These are phyloP conservation scores for Penicillium psychrosexuale DNA, from an alignment of 2,329 filamentous ascomycete species.

Conservation along the genomic window DNA sequence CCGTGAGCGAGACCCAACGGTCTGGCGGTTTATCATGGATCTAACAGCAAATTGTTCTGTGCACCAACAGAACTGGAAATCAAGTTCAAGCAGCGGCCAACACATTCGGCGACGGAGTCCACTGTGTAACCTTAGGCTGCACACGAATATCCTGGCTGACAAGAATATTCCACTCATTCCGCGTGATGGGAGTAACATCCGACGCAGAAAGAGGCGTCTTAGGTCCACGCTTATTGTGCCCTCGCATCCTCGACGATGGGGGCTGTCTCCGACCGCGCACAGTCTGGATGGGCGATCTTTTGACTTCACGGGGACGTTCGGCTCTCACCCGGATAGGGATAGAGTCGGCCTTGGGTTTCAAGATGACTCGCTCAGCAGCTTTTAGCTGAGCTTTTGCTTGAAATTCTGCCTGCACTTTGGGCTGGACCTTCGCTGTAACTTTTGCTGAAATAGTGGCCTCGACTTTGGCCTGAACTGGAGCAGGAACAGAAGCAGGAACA, in stretches of 20 bases:
- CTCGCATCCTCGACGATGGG: slow-evolving; percentile 18
- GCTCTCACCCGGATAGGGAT: neutral
- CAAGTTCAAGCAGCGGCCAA: slow-evolving; percentile 27
- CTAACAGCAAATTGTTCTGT: neutral
- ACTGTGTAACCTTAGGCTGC: slow-evolving; percentile 37
- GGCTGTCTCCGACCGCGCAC: slow-evolving; percentile 24
- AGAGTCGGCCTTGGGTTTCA: slow-evolving; percentile 4
- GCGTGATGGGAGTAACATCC: slow-evolving; percentile 44
- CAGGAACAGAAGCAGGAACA: too few relatives aligned
- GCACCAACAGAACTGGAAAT: neutral
- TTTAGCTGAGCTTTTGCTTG: neutral
- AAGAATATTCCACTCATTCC: slow-evolving; percentile 44
- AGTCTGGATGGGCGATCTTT: slow-evolving; percentile 20
- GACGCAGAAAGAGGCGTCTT: slow-evolving; percentile 43
- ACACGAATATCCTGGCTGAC: slow-evolving; percentile 31
- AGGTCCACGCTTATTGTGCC: slow-evolving; percentile 27
- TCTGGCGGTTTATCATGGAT: neutral
- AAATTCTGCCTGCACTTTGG: neutral
- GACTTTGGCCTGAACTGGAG: neutral
- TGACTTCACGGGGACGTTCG: slow-evolving; percentile 1
- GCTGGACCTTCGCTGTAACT: neutral
- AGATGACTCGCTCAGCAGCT: neutral
- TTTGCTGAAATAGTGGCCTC: neutral
- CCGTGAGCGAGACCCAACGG: neutral
- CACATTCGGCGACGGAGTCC: slow-evolving; percentile 37